These are phyloP conservation scores for Tetrapisispora nanseiensis DNA, from an alignment of 805 yeast genomes.

Conservation along the genomic window DNA sequence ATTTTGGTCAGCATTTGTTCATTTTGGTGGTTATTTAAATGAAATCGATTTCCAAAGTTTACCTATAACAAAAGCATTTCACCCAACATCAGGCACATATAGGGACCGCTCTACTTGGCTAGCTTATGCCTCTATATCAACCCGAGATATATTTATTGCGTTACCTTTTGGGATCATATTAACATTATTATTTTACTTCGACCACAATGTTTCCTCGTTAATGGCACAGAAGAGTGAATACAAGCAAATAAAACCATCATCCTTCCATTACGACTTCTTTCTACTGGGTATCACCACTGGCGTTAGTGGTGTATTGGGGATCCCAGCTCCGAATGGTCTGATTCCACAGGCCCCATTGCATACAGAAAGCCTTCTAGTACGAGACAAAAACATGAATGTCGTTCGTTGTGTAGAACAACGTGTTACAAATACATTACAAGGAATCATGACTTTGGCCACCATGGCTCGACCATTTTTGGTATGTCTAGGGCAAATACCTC, in stretches of 20 bases:
- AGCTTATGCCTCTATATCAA: conserved; percentile 36
- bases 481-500: conserved; percentile 80
- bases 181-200: conserved; percentile 82
- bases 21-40: conserved; percentile 73
- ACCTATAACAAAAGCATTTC: conserved; percentile 63
- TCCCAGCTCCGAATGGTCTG: conserved; percentile 93
- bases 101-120: conserved; percentile 30
- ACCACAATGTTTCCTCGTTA: conserved; percentile 87
- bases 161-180: conserved; percentile 84
- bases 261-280: conserved; percentile 89
- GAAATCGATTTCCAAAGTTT: conserved; percentile 48
- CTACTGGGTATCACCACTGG: conserved; percentile 82
- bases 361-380: conserved; percentile 62
- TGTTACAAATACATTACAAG: conserved; percentile 75
- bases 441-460: conserved; percentile 70
- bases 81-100: conserved; percentile 45
- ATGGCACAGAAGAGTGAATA: conserved; percentile 82
- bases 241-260: conserved; percentile 75
- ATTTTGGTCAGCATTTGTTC: conserved; percentile 88
- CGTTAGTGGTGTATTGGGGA: conserved; percentile 73
- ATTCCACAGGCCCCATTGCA: conserved; percentile 97
- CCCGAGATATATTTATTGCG: conserved; percentile 76
- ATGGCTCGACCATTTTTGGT: conserved; percentile 82
- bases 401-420: conserved; percentile 79
- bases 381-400: conserved; percentile 24